Conservation (phyloP, 2,329 filamentous ascomycete species). For the Calonectria fujianensis region DNA sequence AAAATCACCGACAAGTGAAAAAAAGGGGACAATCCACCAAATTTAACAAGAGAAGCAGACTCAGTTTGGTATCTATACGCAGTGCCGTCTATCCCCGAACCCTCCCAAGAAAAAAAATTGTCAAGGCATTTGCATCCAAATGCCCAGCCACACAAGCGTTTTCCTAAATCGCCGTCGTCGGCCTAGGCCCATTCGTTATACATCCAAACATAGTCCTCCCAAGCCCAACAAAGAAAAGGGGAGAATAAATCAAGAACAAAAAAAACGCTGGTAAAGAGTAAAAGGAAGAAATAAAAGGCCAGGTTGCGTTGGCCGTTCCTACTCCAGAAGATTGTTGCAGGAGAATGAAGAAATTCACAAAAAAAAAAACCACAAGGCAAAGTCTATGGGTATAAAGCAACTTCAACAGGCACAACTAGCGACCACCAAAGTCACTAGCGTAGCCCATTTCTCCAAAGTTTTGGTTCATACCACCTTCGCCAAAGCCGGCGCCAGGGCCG, state of each 20-base stretch:
- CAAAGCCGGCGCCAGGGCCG: constrained; percentile 76
- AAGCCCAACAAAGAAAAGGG: constrained; percentile 27
- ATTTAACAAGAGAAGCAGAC: constrained; percentile 41
- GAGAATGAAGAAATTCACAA: constrained; percentile 24
- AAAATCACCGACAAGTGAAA: constrained; percentile 3
- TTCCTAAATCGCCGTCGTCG: constrained; percentile 44
- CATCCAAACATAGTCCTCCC: constrained; percentile 34
- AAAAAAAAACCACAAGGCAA: constrained; percentile 27
- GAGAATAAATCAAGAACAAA: constrained; percentile 23
- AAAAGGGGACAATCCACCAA: constrained; percentile 12
- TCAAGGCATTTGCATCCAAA: constrained; percentile 39
- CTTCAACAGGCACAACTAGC: constrained; percentile 38
- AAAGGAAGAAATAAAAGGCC: constrained; percentile 32
- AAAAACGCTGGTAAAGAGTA: constrained; percentile 42
- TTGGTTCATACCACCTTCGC: constrained; percentile 73
- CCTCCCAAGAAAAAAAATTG: constrained; percentile 40
- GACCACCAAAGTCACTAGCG: constrained; percentile 55
- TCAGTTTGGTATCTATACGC: constrained; percentile 57
- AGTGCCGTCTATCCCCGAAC: constrained; percentile 54
- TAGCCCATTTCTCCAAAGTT: constrained; percentile 65
- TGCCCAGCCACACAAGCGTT: constrained; percentile 38
- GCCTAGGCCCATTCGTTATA: constrained; percentile 40
- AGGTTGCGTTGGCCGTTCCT: constrained; percentile 32
- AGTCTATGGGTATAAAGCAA: constrained; percentile 22
- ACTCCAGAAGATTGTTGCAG: constrained; percentile 12